Percentiles rank a stretch among this genome's conserved stretches.
These are phyloP conservation scores for Euphorbia schlechtendalii DNA, from an alignment of 441 rosid genomes.

Conservation along the genomic window DNA sequence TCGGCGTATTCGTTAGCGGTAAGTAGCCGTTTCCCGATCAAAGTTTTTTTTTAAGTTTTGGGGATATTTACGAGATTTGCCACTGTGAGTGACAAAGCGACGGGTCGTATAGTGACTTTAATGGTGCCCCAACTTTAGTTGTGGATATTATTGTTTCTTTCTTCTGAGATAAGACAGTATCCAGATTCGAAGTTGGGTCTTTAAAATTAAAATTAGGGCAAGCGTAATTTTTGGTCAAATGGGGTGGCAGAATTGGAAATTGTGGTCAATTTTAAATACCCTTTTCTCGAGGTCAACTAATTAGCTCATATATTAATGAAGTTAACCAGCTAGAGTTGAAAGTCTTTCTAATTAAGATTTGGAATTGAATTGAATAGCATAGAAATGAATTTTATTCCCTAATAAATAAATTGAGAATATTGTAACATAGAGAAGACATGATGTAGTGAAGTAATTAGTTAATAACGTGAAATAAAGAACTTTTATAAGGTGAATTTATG, in stretches of 20 bases:
- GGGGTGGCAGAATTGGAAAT: conserved; percentile 20
- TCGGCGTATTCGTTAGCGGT: conserved; percentile 87
- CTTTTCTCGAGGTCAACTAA: neutral
- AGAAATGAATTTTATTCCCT: too few species aligned
- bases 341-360: too few species aligned
- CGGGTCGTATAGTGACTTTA: conserved; percentile 26
- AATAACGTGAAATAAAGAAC: neutral
- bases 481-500: too few species aligned
- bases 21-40: conserved; percentile 23
- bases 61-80: conserved; percentile 30
- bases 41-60: conserved; percentile 10
- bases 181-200: conserved; percentile 22
- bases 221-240: neutral
- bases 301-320: neutral
- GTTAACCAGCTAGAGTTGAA: too few species aligned
- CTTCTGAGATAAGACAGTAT: conserved; percentile 34
- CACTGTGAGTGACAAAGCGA: conserved; percentile 36
- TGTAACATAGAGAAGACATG: too few species aligned
- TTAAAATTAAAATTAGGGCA: neutral
- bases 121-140: conserved; percentile 17
- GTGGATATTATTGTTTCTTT: conserved; percentile 23
- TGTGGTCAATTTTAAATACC: neutral
- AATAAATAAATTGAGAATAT: too few species aligned
- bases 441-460: too few species aligned
- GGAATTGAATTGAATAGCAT: neutral